Conservation (phyloP, 192 early-diverging fungal genomes). For the Chytriomyces sp. region DNA sequence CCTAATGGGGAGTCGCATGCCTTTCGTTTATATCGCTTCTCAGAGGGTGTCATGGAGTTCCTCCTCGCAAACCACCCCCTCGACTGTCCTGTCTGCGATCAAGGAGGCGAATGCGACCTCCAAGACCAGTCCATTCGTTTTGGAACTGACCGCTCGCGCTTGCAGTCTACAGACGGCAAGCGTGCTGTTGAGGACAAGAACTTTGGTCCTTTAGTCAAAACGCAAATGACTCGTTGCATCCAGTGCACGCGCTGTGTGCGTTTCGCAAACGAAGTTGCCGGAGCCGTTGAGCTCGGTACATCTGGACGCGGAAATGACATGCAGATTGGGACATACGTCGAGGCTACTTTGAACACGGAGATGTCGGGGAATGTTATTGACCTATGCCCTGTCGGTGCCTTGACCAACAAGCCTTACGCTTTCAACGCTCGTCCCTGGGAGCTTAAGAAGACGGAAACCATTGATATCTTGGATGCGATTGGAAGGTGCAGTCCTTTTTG, state of each 20-base stretch:
- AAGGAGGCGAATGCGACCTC: constrained; percentile 98
- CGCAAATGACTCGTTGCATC: constrained; percentile 97
- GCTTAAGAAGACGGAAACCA: constrained; percentile 90
- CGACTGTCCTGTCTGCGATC: constrained; percentile 98
- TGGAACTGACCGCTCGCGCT: constrained; percentile 91
- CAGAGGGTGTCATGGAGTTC: constrained; percentile 72
- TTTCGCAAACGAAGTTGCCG: constrained; percentile 97
- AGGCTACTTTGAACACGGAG: constrained; percentile 84
- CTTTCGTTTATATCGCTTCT: not conserved
- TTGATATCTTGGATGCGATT: constrained; percentile 93
- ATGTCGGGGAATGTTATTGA: constrained; percentile 98
- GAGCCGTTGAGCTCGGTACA: constrained; percentile 92
- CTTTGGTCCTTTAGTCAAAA: constrained; percentile 93
- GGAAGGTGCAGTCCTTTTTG: too few relatives aligned
- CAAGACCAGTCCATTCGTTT: constrained; percentile 98
- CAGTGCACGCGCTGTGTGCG: constrained; percentile 99
- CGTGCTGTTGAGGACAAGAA: constrained; percentile 98
- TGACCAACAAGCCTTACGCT: constrained; percentile 95
- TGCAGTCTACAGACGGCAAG: constrained; percentile 81
- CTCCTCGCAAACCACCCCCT: constrained; percentile 96
- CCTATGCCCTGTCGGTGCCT: constrained; percentile 96
- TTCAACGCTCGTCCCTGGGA: constrained; percentile 97
- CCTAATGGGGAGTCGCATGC: not conserved
- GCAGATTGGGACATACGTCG: constrained; percentile 98
- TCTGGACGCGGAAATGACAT: constrained; percentile 95